Evolutionary conservation across 306 rosid genomes (phyloP).

Genomic region (Styphnolobium japonicum): DNA sequence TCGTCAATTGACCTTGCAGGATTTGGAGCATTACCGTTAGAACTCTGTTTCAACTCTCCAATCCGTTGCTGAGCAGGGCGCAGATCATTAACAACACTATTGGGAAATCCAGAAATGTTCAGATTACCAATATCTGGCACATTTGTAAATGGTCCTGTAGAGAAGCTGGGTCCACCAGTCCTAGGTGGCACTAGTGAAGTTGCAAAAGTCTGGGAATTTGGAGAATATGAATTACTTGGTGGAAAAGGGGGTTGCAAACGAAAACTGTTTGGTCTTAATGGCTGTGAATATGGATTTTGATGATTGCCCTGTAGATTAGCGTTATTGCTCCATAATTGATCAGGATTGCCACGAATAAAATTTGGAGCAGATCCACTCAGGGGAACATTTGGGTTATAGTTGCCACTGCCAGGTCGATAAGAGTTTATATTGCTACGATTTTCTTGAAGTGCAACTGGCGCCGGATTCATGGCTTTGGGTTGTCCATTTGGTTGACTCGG

Average conservation of each 20-base stretch:
- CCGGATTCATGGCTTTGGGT: constrained; percentile 29
- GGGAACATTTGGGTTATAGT: no score
- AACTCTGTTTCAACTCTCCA: constrained; percentile 34
- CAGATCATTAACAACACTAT: constrained; percentile 30
- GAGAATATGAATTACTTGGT: constrained; percentile 28
- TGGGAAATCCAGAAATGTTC: constrained; percentile 32
- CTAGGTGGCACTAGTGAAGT: constrained; percentile 37
- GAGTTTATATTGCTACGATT: constrained; percentile 24
- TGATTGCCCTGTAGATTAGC: constrained; percentile 28
- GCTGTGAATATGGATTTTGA: constrained; percentile 37
- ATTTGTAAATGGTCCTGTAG: constrained; percentile 32
- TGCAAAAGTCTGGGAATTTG: constrained; percentile 32
- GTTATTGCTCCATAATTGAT: constrained; percentile 35
- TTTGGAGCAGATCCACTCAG: constrained; percentile 36
- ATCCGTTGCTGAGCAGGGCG: constrained; percentile 29
- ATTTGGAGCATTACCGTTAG: constrained; percentile 24
- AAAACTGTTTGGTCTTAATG: constrained; percentile 39
- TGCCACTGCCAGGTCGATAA: background rate
- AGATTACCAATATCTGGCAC: constrained; percentile 53
- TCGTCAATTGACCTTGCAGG: constrained; percentile 28
- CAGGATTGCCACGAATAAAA: constrained; percentile 29
- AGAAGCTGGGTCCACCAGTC: constrained; percentile 40
- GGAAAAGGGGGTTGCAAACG: constrained; percentile 40
- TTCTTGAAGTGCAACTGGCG: constrained; percentile 35
- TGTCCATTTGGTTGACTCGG: constrained; percentile 31